phyloP scores from a whole-genome alignment of 2,329 filamentous ascomycete genomes.

The Metarhizium rileyi region DNA sequence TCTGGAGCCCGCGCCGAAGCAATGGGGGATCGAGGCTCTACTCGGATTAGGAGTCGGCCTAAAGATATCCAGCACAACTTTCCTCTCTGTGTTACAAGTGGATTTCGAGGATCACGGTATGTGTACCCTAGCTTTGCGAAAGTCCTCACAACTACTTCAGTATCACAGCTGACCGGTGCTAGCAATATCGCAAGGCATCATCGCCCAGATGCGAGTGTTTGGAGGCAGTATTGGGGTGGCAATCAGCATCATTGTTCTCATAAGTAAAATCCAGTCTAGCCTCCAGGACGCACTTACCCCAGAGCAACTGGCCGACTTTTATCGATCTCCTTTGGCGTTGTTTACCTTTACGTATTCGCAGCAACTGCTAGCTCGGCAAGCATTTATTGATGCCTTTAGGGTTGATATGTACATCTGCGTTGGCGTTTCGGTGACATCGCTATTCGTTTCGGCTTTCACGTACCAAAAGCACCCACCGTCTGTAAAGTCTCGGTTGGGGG shows the following conservation, averaged over 20 bases:
- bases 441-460: slow-evolving; percentile 10
- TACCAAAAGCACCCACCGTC: slow-evolving; percentile 13
- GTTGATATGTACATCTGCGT: slow-evolving; percentile 13
- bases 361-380: slow-evolving; percentile 9
- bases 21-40: slow-evolving; percentile 12
- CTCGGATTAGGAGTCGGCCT: slow-evolving; percentile 12
- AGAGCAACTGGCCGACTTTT: slow-evolving; percentile 10
- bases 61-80: slow-evolving; percentile 13
- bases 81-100: slow-evolving; percentile 12
- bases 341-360: slow-evolving; percentile 7
- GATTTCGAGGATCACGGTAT: slow-evolving; percentile 14
- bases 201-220: slow-evolving; percentile 40
- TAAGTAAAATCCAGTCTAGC: slow-evolving; percentile 10
- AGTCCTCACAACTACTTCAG: too few species aligned
- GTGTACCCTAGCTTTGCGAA: too few species aligned
- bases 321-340: slow-evolving; percentile 10
- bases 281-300: slow-evolving; percentile 9
- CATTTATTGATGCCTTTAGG: slow-evolving; percentile 12
- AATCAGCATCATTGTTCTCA: slow-evolving; percentile 38
- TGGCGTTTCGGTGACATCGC: slow-evolving; percentile 8
- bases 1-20: slow-evolving; percentile 6
- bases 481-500: slow-evolving; percentile 11
- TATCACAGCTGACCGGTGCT: slow-evolving; percentile 8
- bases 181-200: slow-evolving; percentile 43
- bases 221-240: slow-evolving; percentile 46